Evolutionary conservation across 2,329 filamentous ascomycete species (phyloP), one percentile per base, ranked within the genome.

Genomic region (Pseudogymnoascus destructans): DNA sequence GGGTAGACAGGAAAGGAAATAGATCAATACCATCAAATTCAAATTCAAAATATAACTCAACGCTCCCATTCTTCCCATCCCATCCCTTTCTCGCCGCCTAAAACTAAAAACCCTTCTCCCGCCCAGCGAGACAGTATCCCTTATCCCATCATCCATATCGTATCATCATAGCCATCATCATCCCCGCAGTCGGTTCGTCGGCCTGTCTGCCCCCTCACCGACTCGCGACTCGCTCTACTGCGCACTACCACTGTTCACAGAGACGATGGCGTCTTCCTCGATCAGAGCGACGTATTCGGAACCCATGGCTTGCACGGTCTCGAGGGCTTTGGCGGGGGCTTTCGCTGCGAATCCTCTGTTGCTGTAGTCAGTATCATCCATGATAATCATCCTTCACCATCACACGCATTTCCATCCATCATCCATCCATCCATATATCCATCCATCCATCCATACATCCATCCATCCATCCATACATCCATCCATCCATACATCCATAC

Each of bases 281-380:
- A 96, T 81, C 27, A 77, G 70, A 1, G 84, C 81, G 57, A 80
- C 74, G 71, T 83, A 84, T 60, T 79, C 70, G 58, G 75, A 74
- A 60, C 82, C 82, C 73, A 80, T 76, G 1, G 80, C 74, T 64
- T 84, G 79, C 27, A 95, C 79, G 4, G 77, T 77, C 60, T 88
- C 77, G 59, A 95, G 76, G 17, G 83, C 79, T 65, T 82, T 81
- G 59, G 81, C 80, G 1, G 89, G 83, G 32, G 85, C 84, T 62
- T 85, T 82, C 57, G 85, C 86, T 30, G 88, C 81, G 69, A 95
- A 93, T 52, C 85, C 89, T 74, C 87, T 93, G 61, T 8, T 8
- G 62, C 49, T 13, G 19, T 21, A 5, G 21, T 42, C 61, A 57
- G 64, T 27, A 1, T 2, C 5, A 11, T 32, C 6, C 38, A 17